These are phyloP conservation scores for Ophiostoma angusticollis DNA, from an alignment of 2,329 filamentous ascomycete species.

Conservation along the genomic window DNA sequence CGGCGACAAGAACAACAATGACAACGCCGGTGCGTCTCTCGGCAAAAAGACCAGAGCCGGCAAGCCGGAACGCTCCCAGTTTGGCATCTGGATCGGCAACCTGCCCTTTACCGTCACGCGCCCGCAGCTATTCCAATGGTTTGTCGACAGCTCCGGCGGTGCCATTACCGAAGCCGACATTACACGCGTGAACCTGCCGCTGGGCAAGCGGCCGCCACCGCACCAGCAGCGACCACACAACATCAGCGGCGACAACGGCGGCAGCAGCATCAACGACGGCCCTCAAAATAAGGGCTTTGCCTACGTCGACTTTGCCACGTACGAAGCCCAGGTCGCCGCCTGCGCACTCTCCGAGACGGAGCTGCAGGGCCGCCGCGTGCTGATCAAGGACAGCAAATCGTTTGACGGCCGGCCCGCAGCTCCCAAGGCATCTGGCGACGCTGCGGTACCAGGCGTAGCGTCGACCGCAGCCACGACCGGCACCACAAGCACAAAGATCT, in stretches of 20 bases:
- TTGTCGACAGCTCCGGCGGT: constrained; percentile 59
- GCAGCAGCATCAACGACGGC: constrained; percentile 26
- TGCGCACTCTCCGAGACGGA: constrained; percentile 77
- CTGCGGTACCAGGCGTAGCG: background rate
- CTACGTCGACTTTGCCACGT: constrained; percentile 78
- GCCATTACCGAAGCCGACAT: constrained; percentile 57
- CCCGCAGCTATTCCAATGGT: constrained; percentile 62
- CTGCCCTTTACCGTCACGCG: constrained; percentile 71
- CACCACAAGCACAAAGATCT: constrained; percentile 60
- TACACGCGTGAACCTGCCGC: constrained; percentile 70
- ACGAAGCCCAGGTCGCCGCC: constrained; percentile 59
- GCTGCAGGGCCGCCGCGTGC: constrained; percentile 59
- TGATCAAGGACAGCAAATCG: constrained; percentile 86
- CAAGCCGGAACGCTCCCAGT: constrained; percentile 54
- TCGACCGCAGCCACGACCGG: constrained; percentile 25
- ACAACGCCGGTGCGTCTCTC: background rate
- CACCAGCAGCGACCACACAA: constrained; percentile 10
- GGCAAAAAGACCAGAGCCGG: constrained; percentile 10
- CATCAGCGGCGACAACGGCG: constrained; percentile 19
- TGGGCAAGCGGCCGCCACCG: constrained; percentile 20
- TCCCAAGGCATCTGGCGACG: constrained; percentile 17
- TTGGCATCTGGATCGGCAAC: constrained; percentile 94
- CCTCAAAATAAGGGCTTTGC: constrained; percentile 77
- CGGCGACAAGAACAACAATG: background rate
- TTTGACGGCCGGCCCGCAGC: constrained; percentile 67